Evolutionary conservation across 139 green algal species (phyloP).

Genomic region (Closterium sp.): DNA sequence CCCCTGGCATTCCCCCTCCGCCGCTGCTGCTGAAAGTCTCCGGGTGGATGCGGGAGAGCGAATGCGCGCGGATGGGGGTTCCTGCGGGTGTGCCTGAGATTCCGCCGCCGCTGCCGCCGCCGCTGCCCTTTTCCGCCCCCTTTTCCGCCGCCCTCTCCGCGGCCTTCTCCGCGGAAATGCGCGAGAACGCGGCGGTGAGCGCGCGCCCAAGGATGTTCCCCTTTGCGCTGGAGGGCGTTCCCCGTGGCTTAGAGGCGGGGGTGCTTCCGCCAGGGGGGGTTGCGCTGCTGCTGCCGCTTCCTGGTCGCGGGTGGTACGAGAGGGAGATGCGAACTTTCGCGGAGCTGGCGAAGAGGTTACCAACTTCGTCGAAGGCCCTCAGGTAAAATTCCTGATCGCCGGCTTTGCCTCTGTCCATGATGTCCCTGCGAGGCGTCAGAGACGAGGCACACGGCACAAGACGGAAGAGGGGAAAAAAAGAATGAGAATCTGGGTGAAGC

Average conservation of each 20-base stretch:
- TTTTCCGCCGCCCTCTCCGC: neutral
- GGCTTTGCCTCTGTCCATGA: conserved; percentile 8
- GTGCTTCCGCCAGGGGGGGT: neutral
- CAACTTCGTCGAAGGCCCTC: neutral
- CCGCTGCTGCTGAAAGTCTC: neutral
- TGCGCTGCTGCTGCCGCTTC: neutral
- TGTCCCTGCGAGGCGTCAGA: neutral
- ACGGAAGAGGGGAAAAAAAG: neutral
- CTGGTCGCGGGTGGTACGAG: conserved; percentile 9
- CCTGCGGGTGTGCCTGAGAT: neutral
- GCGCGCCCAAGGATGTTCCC: neutral
- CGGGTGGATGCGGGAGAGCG: neutral
- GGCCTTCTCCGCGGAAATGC: neutral
- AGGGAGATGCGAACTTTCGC: conserved; percentile 17
- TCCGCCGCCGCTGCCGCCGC: neutral
- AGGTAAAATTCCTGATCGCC: conserved; percentile 6
- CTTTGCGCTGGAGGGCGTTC: neutral
- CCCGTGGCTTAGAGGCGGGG: neutral
- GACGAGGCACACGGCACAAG: neutral
- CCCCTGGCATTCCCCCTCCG: neutral
- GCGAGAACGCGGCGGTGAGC: neutral
- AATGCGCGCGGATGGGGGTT: neutral
- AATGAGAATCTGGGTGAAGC: neutral
- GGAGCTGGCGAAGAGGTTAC: neutral
- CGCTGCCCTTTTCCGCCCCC: neutral